Conservation (phyloP, 2,329 filamentous ascomycete genomes). For the Fusarium chuoi region DNA sequence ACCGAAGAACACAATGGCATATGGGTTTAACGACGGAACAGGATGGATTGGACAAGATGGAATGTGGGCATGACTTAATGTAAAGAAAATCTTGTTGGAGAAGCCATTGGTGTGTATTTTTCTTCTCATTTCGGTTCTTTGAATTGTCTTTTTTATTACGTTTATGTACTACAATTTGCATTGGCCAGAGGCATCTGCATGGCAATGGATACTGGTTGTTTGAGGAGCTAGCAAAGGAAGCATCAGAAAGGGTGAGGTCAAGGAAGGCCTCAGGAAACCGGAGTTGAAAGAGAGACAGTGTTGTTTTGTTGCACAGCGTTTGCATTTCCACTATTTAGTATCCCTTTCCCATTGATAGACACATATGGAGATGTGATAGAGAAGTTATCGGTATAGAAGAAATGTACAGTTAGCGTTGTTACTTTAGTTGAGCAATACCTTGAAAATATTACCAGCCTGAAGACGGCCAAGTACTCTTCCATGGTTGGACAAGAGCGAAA, state of each 20-base stretch:
- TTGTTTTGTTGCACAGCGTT: conserved; percentile 22
- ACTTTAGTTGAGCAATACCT: conserved; percentile 10
- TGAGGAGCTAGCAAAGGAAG: conserved; percentile 11
- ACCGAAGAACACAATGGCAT: conserved; percentile 23
- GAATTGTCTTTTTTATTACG: conserved; percentile 37
- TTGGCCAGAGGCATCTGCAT: conserved; percentile 35
- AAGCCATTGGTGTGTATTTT: conserved; percentile 19
- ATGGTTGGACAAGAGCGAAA: conserved; percentile 17
- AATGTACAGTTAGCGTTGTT: conserved; percentile 38
- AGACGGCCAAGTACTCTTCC: conserved; percentile 7
- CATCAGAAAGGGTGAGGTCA: conserved; percentile 16
- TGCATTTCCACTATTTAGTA: conserved; percentile 14
- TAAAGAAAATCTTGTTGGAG: conserved; percentile 24
- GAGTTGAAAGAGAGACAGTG: conserved; percentile 27
- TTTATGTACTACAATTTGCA: conserved; percentile 20
- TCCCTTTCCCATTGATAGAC: conserved; percentile 26
- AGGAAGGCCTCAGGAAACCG: conserved; percentile 28
- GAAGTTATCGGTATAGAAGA: conserved; percentile 23
- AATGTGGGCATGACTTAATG: conserved; percentile 32
- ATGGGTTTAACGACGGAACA: conserved; percentile 31
- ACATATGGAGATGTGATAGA: conserved; percentile 22
- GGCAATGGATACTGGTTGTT: conserved; percentile 13
- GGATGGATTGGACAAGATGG: conserved; percentile 29
- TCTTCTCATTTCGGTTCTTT: conserved; percentile 31
- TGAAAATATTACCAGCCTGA: conserved; percentile 7